Base-by-base conservation (phyloP, 768 basidiomycete species). In the Ramaria rubella region DNA sequence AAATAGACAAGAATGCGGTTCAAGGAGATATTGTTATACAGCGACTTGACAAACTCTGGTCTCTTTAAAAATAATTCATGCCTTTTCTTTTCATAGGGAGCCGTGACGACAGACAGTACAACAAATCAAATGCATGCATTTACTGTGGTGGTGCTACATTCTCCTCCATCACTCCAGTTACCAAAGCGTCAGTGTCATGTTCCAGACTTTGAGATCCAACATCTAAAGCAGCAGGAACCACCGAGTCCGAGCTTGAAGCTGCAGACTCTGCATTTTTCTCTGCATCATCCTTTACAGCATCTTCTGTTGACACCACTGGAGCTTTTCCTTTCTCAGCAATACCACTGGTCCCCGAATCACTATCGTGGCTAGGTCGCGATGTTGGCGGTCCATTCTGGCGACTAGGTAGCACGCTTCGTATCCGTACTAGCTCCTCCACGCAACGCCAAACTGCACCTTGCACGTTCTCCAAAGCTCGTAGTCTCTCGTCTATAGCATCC, bases 401-500 rank as follows among this genome's bases (percentile, higher is more conserved):
- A 52, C 43, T 64, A 59, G 27, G 70, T 61, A 87, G 86, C 30
- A 92, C 75, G 62, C 89, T 90, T 61, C 87, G 73, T 67, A 91
- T 75, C 61, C 82, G 74, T 67, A 85, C 79, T 59, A 96, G 75
- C 62, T 96, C 90, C 61, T 88, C 85, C 53, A 90, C 78, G 63
- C 90, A 85, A 19, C 78, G 76, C 65, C 81, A 81, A n/a, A 93
- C 74, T 3, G 83, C 79, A 34, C 75, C 75, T 36, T 91, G 89
- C 36, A 94, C 86, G 17, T 82, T 79, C 69, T 92, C 85, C 34
- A 97, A 71, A 36, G 91, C 78, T 42, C 82, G 77, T 59, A 97
- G 69, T 54, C 91, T 80, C 63, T 93, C 90, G 61, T 94, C 90
- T 49, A 96, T 87, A 5, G 87, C 86, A 61, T 89, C 87, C 53